Percentiles rank a stretch among this genome's conserved stretches.
Conservation (phyloP, 1,284 basidiomycete species). For the Coriolopsis trogii region DNA sequence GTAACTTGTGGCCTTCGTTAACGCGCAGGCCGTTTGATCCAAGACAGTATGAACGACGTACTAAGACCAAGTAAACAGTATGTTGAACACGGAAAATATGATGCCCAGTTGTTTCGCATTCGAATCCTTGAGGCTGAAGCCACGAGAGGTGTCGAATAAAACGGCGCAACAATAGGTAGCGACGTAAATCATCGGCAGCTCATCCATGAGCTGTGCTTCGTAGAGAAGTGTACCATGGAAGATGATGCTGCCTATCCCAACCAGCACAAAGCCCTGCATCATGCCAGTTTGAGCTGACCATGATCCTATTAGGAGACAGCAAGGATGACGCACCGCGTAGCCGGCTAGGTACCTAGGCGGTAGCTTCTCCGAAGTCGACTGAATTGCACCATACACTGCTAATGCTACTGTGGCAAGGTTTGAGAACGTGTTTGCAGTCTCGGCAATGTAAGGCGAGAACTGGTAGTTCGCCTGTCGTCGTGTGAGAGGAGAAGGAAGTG, state of each 20-base stretch:
- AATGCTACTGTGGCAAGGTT: conserved; percentile 59
- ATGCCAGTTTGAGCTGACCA: background rate
- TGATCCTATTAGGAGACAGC: background rate
- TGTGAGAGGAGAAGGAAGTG: background rate
- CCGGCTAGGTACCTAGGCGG: conserved; percentile 55
- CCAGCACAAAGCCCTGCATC: conserved; percentile 56
- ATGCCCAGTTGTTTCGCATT: conserved; percentile 41
- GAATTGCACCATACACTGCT: conserved; percentile 47
- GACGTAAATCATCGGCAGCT: conserved; percentile 72
- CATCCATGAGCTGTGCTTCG: conserved; percentile 69
- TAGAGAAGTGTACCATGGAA: conserved; percentile 75
- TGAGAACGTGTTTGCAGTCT: conserved; percentile 67
- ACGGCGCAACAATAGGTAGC: conserved; percentile 55
- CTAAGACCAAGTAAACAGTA: conserved; percentile 67
- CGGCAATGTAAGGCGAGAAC: conserved; percentile 69
- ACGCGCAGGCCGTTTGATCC: background rate
- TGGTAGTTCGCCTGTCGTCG: conserved; percentile 63
- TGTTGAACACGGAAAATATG: conserved; percentile 52
- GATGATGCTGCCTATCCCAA: conserved; percentile 66
- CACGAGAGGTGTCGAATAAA: conserved; percentile 57
- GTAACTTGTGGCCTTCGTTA: conserved; percentile 38
- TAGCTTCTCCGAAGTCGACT: conserved; percentile 43
- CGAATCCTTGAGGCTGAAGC: conserved; percentile 44
- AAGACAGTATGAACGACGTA: conserved; percentile 37
- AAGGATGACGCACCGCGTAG: conserved; percentile 45